Conservation (phyloP, 768 basidiomycete species). For the Lactarius psammicola region DNA sequence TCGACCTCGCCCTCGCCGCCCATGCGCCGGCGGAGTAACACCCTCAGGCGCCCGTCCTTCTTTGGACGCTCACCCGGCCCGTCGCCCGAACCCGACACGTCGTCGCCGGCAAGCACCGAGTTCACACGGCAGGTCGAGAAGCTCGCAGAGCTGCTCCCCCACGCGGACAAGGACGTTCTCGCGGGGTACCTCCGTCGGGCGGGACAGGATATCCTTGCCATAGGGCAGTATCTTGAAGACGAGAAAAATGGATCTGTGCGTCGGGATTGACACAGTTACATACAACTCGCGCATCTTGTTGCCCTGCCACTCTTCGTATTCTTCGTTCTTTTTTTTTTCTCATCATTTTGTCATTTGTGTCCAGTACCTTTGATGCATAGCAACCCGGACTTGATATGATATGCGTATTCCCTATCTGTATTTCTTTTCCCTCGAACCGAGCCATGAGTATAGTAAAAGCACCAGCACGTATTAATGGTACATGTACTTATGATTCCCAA, state of each 20-base stretch:
- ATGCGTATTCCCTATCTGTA: conserved; percentile 15
- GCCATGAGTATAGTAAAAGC: conserved; percentile 14
- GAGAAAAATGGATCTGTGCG: conserved; percentile 70
- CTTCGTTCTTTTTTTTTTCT: conserved; percentile 2
- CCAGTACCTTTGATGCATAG: not conserved
- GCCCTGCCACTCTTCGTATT: conserved; percentile 11
- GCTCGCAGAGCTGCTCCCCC: conserved; percentile 66
- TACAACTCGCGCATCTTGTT: conserved; percentile 5
- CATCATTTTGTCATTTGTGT: not conserved
- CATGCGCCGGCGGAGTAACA: conserved; percentile 26
- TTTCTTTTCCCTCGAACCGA: not conserved
- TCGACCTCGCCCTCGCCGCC: conserved; percentile 41
- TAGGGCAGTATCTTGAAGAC: conserved; percentile 82
- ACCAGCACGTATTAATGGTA: conserved; percentile 16
- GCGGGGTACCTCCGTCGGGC: conserved; percentile 70
- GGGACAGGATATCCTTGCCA: conserved; percentile 81
- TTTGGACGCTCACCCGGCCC: conserved; percentile 31
- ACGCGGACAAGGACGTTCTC: conserved; percentile 64
- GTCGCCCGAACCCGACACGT: conserved; percentile 1
- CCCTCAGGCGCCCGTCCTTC: conserved; percentile 35
- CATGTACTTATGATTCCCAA: conserved; percentile 14
- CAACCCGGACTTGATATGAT: conserved; percentile 15
- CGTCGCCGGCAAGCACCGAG: conserved; percentile 38
- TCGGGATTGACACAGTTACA: conserved; percentile 31
- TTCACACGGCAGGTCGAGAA: conserved; percentile 70